Conservation (phyloP, 352 stramenopile genomes). For the Globisporangium nagaii region DNA sequence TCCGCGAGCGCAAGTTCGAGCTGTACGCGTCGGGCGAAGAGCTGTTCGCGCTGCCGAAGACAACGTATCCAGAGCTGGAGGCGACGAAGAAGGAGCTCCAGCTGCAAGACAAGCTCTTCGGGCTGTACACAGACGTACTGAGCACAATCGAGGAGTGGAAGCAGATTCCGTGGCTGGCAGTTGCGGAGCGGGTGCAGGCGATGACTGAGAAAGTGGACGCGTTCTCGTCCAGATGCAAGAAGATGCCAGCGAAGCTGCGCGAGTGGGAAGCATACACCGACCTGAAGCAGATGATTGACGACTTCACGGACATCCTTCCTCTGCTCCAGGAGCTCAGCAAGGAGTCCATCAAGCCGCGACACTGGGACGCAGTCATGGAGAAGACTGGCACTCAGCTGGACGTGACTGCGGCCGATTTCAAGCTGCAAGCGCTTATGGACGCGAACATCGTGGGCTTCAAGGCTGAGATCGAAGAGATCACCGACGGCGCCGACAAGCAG, state of each 20-base stretch:
- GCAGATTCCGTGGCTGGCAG: conserved; percentile 92
- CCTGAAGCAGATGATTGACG: conserved; percentile 96
- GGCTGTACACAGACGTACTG: conserved; percentile 97
- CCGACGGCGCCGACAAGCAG: conserved; percentile 97
- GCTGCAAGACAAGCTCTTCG: conserved; percentile 93
- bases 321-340: conserved; percentile 96
- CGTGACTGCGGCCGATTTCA: conserved; percentile 93
- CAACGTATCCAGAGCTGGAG: conserved; percentile 95
- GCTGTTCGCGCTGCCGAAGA: conserved; percentile 95
- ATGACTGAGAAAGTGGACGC: conserved; percentile 97
- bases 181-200: conserved; percentile 90
- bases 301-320: conserved; percentile 96
- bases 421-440: conserved; percentile 93
- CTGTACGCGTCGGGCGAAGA: conserved; percentile 96
- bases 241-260: conserved; percentile 93
- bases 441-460: conserved; percentile 89
- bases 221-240: conserved; percentile 96
- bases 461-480: conserved; percentile 97
- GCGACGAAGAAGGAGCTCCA: conserved; percentile 97
- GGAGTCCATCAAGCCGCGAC: conserved; percentile 92
- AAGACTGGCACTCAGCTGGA: conserved; percentile 92
- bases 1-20: conserved; percentile 96
- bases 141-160: conserved; percentile 97
- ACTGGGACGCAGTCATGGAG: conserved; percentile 97
- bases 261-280: conserved; percentile 97